Base-by-base conservation (phyloP, 768 basidiomycete genomes). In the Leccinellum albellum region DNA sequence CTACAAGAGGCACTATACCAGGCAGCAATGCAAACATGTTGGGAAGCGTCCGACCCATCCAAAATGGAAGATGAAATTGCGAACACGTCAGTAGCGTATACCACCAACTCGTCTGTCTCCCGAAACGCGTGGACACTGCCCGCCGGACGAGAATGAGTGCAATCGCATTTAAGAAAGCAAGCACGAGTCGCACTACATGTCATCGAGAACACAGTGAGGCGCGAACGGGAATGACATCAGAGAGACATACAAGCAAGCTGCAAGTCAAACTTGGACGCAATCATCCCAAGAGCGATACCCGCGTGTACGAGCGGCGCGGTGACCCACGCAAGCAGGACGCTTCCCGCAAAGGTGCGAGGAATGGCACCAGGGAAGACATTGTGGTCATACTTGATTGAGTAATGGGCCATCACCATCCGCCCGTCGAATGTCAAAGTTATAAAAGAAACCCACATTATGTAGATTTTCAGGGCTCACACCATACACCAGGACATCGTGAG, bases 41-140 rank as follows among this genome's bases (percentile, higher is more conserved):
- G 1, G 97, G 96, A 7, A 98, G 72, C 0, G 96, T 97, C 53
- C 97, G 75, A 3, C 94, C 86, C 79, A 94, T 91, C 87, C 93
- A 98, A 70, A 92, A 99, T 7, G 87, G 86, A 6, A 95, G 67
- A 68, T 98, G 97, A 67, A 97, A 98, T 66, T 96, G 94, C 0
- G 87, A 84, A 61, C 84, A 79, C 4, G 85, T 84, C n/a, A 97
- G 68, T 0, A 94, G 59, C 1, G 81, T 71, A 68, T 87, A 96
- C 64, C 83, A 78, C 15, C 79, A 64, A 14, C 84, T 76, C 0
- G 86, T 79, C 3, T 70, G 67, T 2, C 75, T 70, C 15, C 90
- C 92, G 61, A 87, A 96, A 20, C 88, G 82, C 12, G 72, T 71
- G 0, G 79, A 75, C 1, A 90, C 78, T 2, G 86, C 82, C 40